Percentiles rank a stretch among this genome's conserved stretches.
These are phyloP conservation scores for Botrytis elliptica DNA, from an alignment of 2,329 filamentous ascomycete species.

Conservation along the genomic window DNA sequence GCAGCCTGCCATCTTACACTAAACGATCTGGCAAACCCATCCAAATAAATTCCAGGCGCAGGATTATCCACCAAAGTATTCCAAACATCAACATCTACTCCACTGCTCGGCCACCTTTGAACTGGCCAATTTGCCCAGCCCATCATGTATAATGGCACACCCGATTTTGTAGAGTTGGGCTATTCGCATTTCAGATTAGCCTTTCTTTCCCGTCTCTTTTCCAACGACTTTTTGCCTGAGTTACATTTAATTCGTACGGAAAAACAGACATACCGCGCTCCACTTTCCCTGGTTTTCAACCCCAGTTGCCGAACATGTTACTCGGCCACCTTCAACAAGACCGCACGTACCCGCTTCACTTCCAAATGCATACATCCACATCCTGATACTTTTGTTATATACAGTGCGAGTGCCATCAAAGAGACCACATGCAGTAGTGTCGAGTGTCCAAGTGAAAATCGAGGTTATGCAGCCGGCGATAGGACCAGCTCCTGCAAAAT, in stretches of 20 bases:
- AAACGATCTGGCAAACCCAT: slow-evolving; percentile 8
- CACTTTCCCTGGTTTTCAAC: background rate
- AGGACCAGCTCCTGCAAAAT: slow-evolving; percentile 7
- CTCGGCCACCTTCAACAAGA: background rate
- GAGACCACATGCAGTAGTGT: background rate
- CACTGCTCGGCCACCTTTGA: slow-evolving; percentile 2
- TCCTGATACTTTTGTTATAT: background rate
- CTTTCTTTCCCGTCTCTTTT: too few species aligned
- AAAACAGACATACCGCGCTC: slow-evolving; percentile 3
- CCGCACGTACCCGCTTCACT: background rate
- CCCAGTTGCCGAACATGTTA: background rate
- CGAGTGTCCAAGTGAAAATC: slow-evolving; percentile 8
- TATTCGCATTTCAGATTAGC: background rate
- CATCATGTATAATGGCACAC: slow-evolving; percentile 11
- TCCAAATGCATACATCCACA: slow-evolving; percentile 17
- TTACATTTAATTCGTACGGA: background rate
- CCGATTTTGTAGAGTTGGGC: slow-evolving; percentile 9
- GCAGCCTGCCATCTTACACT: slow-evolving; percentile 6
- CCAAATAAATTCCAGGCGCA: slow-evolving; percentile 1
- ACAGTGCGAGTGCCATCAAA: slow-evolving; percentile 7
- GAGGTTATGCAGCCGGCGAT: slow-evolving; percentile 9
- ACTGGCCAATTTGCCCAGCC: slow-evolving; percentile 16
- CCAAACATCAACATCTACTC: slow-evolving; percentile 11
- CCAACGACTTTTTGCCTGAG: too few species aligned
- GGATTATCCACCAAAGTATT: slow-evolving; percentile 13